Base-by-base conservation (phyloP, 139 green algal genomes). In the Volvox africanus region DNA sequence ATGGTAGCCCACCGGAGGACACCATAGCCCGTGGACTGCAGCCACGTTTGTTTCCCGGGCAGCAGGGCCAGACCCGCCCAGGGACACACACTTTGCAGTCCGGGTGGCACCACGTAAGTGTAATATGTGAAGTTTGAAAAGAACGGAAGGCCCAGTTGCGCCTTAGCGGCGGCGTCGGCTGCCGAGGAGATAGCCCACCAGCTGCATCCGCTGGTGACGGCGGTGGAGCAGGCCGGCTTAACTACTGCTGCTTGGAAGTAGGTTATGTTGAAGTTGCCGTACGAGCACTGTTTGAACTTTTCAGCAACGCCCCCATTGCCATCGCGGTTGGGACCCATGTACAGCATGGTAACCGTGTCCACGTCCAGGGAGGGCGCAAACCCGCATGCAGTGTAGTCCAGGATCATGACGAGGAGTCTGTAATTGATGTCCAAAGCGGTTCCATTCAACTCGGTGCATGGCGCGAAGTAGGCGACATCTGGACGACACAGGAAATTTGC, bases 61-160 rank as follows among this genome's bases (percentile, higher is more conserved):
- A 88, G 33, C 82, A 88, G 82, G 24, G 82, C 82, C 62, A 88
- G 82, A 24, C 82, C 82, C 1, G 62, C 21, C 82, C 82, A 88
- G 12, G 61, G 24, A 37, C 82, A 88, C 20, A 88, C 28, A 24
- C 33, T 18, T 65, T 88, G 61, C 26, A 88, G n/a, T 9, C 65
- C 65, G 0, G 35, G 65, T 13, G 82, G 82, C 65, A 88, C 33
- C n/a, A n/a, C n/a, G n/a, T n/a, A n/a, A n/a, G n/a, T n/a, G n/a
- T n/a, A n/a, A n/a, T n/a, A n/a, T n/a, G 20, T 80, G n/a, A 67
- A 88, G n/a, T n/a, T n/a, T 22, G 6, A 30, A 35, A 3, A 22
- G 33, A n/a, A 88, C 19, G 21, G 35, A 2, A 13, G 9, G 19
- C 82, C 82, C 65, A 88, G 65, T 1, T 50, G 11, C 0, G 32